A percentile compares a stretch with the other conserved stretches of the same genome.
phyloP scores from a whole-genome alignment of 164 flowering plant species.

The Vitis cinerea region DNA sequence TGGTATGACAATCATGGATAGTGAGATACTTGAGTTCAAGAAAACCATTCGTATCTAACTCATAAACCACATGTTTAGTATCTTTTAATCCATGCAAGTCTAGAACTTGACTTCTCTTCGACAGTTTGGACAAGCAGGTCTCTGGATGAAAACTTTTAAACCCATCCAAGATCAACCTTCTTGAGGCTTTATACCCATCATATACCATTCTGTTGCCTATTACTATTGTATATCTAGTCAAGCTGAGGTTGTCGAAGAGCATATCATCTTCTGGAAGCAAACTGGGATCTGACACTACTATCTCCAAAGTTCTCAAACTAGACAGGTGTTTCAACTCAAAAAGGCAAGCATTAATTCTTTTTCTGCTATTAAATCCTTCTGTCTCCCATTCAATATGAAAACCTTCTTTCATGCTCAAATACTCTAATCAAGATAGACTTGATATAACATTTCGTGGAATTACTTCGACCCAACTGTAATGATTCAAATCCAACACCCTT shows the following conservation, averaged over 20 bases:
- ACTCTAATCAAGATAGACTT: constrained; percentile 17
- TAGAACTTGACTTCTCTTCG: constrained; percentile 1
- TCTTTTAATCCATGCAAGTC: too few relatives aligned
- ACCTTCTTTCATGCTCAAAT: constrained; percentile 8
- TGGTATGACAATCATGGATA: neutral
- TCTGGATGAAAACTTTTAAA: neutral
- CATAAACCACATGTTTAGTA: too few relatives aligned
- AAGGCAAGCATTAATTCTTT: too few relatives aligned
- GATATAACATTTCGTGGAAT: constrained; percentile 16
- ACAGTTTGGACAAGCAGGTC: neutral
- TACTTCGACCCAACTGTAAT: constrained; percentile 2
- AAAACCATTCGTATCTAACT: neutral
- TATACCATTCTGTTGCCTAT: constrained; percentile 6
- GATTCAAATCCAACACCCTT: constrained; percentile 8
- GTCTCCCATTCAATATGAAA: constrained; percentile 7
- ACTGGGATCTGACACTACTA: neutral
- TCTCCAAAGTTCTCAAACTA: neutral
- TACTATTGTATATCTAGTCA: neutral
- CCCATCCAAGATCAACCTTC: neutral
- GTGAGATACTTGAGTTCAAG: constrained; percentile 7
- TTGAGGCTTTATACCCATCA: neutral
- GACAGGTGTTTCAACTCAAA: too few relatives aligned
- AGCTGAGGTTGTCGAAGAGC: neutral
- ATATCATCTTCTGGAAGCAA: neutral
- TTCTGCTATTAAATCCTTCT: neutral